A percentile compares a stretch with the other conserved stretches of the same genome.
Evolutionary conservation across 2,329 filamentous ascomycete species (phyloP).

Genomic region (Domatiomyces catenatus): DNA sequence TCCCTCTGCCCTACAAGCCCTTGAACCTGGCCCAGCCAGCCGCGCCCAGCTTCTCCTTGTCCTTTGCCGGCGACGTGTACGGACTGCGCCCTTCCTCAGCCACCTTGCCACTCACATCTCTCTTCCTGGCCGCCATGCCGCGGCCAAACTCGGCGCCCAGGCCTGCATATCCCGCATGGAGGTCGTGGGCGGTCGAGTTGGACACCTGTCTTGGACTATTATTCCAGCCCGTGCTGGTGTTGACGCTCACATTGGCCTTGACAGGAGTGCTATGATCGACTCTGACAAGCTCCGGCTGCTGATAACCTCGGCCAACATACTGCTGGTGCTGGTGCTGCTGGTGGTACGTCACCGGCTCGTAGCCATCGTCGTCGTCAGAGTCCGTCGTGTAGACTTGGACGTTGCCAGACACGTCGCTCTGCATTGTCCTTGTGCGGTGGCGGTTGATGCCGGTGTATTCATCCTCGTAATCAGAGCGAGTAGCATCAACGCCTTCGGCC

Average conservation of each 20-base stretch:
- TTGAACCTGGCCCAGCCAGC: constrained; percentile 34
- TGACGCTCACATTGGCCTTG: neutral
- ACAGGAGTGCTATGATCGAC: constrained; percentile 14
- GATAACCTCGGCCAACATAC: neutral
- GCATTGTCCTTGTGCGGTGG: constrained; percentile 11
- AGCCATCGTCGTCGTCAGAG: constrained; percentile 7
- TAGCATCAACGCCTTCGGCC: constrained; percentile 5
- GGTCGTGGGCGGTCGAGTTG: constrained; percentile 15
- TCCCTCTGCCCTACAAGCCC: constrained; percentile 21
- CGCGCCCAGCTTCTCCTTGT: constrained; percentile 4
- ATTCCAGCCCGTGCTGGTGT: too few relatives aligned
- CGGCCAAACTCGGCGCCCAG: constrained; percentile 16
- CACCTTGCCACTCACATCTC: constrained; percentile 33
- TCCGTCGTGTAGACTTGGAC: constrained; percentile 13
- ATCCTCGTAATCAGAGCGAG: constrained; percentile 1
- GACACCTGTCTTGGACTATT: constrained; percentile 12
- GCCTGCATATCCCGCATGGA: constrained; percentile 15
- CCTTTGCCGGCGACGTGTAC: neutral
- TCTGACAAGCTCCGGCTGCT: constrained; percentile 1
- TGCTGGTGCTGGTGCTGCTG: constrained; percentile 3
- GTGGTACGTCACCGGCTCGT: neutral
- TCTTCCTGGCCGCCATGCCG: constrained; percentile 28
- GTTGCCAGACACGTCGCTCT: constrained; percentile 14
- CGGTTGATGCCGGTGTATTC: neutral
- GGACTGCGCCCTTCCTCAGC: constrained; percentile 29